phyloP scores from a whole-genome alignment of 2,329 filamentous ascomycete genomes.

The Alternaria sp. region DNA sequence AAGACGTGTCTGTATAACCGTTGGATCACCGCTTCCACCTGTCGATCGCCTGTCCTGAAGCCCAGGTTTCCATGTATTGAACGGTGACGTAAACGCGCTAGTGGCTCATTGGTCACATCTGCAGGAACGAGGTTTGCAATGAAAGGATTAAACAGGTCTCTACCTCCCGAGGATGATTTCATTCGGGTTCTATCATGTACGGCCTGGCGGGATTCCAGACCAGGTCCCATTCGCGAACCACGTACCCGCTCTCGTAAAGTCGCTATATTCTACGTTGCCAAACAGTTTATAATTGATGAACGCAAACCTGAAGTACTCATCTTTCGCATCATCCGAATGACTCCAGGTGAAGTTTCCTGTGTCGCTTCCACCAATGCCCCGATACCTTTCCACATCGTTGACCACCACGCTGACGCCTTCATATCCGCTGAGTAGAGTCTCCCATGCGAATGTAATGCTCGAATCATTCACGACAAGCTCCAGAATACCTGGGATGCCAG shows the following conservation, averaged over 20 bases:
- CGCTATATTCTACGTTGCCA: conserved; percentile 37
- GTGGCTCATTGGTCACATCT: background rate
- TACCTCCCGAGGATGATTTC: background rate
- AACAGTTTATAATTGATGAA: conserved; percentile 41
- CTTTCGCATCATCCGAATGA: conserved; percentile 48
- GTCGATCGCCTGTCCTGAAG: background rate
- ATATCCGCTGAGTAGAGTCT: conserved; percentile 55
- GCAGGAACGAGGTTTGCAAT: background rate
- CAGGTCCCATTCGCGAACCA: conserved; percentile 43
- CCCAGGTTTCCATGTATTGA: background rate
- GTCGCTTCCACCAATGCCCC: conserved; percentile 67
- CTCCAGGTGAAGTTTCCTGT: conserved; percentile 64
- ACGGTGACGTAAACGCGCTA: conserved; percentile 7
- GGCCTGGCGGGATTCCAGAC: conserved; percentile 28
- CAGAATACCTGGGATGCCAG: conserved; percentile 60
- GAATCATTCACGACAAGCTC: conserved; percentile 50
- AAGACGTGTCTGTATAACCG: background rate
- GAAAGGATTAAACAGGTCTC: background rate
- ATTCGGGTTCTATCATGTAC: conserved; percentile 5
- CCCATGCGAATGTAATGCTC: conserved; percentile 55
- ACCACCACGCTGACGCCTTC: conserved; percentile 83
- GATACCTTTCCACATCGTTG: conserved; percentile 83
- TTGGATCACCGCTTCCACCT: background rate
- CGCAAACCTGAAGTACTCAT: conserved; percentile 46
- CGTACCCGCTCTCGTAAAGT: conserved; percentile 43